A percentile compares a stretch with the other conserved stretches of the same genome.
These are phyloP conservation scores for Malbranchea zuffiana DNA, from an alignment of 2,329 filamentous ascomycete genomes.

Conservation along the genomic window DNA sequence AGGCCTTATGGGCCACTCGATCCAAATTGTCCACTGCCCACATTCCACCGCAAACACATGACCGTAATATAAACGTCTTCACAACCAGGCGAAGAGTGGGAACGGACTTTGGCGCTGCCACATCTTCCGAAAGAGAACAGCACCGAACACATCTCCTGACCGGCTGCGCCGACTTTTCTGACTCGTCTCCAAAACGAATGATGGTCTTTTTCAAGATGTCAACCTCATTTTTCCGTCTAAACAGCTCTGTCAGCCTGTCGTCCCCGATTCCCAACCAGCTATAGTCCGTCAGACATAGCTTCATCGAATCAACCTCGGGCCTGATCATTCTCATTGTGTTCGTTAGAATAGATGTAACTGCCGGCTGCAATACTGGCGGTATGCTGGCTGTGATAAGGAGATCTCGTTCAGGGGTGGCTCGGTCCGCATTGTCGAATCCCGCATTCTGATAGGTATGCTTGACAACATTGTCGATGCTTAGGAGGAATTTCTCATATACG, in stretches of 20 bases:
- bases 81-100: slow-evolving; percentile 29
- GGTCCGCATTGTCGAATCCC: slow-evolving; percentile 35
- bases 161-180: slow-evolving; percentile 15
- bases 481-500: slow-evolving; percentile 54
- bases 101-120: slow-evolving; percentile 30
- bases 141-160: slow-evolving; percentile 50
- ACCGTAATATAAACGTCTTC: slow-evolving; percentile 28
- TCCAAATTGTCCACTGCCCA: slow-evolving; percentile 30
- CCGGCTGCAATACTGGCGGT: slow-evolving; percentile 41
- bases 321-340: slow-evolving; percentile 47
- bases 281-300: slow-evolving; percentile 63
- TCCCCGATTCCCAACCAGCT: slow-evolving; percentile 56
- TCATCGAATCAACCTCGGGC: slow-evolving; percentile 51
- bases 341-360: slow-evolving; percentile 39
- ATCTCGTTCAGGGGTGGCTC: slow-evolving; percentile 41
- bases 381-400: slow-evolving; percentile 44
- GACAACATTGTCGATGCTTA: slow-evolving; percentile 57
- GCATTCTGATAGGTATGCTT: slow-evolving; percentile 44
- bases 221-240: slow-evolving; percentile 49
- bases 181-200: slow-evolving; percentile 4
- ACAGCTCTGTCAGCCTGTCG: slow-evolving; percentile 47
- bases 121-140: slow-evolving; percentile 55
- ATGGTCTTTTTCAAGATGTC: slow-evolving; percentile 45
- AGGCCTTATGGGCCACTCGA: no score
- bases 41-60: slow-evolving; percentile 33